Evolutionary conservation across 2,329 filamentous ascomycete species (phyloP), one percentile per base, ranked within the genome.

Genomic region (Stemphylium beticola): DNA sequence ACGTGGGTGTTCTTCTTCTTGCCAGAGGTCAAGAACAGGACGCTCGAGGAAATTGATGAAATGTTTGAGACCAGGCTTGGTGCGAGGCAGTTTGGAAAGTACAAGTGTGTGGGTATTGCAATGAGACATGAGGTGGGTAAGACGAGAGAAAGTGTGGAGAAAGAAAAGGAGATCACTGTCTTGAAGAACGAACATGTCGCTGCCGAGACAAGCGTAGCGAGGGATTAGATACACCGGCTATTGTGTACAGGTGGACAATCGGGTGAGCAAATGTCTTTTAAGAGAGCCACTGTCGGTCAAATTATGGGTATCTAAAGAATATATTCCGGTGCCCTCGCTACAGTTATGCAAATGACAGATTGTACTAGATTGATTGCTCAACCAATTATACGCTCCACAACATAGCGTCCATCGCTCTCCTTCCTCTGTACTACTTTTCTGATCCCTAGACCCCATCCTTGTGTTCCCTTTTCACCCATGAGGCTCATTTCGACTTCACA

Each of bases 361-460:
- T 40, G 9, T 4, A 3, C 4, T 12, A 11, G 14, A 40, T 1
- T 15, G 20, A 29, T 0, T 2, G 11, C 10, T 55, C 44, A 74
- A 4, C 59, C 67, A 46, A 79, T 32, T 17, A 84, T 79, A 66
- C 78, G 81, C 68, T 86, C 88, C 57, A 90, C 84, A 61, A 89
- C 83, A 91, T 92, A 96, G 0, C 89, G 57, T 11, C 65, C 86
- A 34, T 85, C 89, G 1, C 81, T 72, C 55, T 91, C 84, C 77
- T 88, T 92, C 76, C 78, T 87, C 78, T 98, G 93, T 66, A 86
- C 82, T 37, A 98, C 89, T 78, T 90, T 96, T 76, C 87, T 87
- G n/a, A 90, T 87, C 3, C 91, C 90, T 72, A 99, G 75, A 11
- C 91, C 89, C 93, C 93, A 97, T 0, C 92, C 91, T 64, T 87